phyloP scores from a whole-genome alignment of 495 filamentous ascomycete species.

The Lasiosphaeria hispida region DNA sequence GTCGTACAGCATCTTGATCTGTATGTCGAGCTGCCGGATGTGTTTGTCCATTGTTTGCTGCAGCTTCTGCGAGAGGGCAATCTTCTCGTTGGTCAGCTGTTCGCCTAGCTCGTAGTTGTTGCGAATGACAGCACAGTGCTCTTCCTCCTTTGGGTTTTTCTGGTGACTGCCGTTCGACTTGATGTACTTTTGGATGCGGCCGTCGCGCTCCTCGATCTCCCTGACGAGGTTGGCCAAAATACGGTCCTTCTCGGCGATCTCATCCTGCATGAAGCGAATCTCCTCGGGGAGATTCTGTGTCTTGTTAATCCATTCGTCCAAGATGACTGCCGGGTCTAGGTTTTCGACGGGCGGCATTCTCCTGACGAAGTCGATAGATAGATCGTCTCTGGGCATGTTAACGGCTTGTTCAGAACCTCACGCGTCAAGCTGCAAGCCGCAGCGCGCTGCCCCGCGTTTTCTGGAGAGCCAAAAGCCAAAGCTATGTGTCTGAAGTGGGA shows the following conservation, averaged over 20 bases:
- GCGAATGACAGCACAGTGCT: slow-evolving; percentile 64
- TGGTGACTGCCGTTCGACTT: slow-evolving; percentile 76
- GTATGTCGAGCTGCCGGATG: slow-evolving; percentile 78
- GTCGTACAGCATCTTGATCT: slow-evolving; percentile 79
- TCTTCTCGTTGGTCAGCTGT: slow-evolving; percentile 82
- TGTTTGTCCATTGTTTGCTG: slow-evolving; percentile 81
- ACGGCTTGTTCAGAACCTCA: slow-evolving; percentile 19
- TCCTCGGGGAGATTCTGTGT: slow-evolving; percentile 89
- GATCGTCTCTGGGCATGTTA: slow-evolving; percentile 63
- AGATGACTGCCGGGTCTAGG: slow-evolving; percentile 78
- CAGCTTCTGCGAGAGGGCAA: slow-evolving; percentile 74
- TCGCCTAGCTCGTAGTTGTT: slow-evolving; percentile 70
- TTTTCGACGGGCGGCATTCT: slow-evolving; percentile 52
- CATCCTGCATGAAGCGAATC: slow-evolving; percentile 88
- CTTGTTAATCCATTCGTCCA: slow-evolving; percentile 87
- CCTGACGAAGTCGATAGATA: slow-evolving; percentile 57
- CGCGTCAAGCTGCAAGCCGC: slow-evolving; percentile 11
- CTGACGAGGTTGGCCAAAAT: slow-evolving; percentile 69
- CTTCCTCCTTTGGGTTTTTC: slow-evolving; percentile 83
- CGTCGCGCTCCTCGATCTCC: slow-evolving; percentile 74
- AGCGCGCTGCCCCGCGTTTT: slow-evolving; percentile 14
- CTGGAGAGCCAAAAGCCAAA: background rate
- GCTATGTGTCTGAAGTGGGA: slow-evolving; percentile 3
- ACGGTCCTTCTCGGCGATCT: slow-evolving; percentile 87
- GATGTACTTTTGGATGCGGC: slow-evolving; percentile 85